Evolutionary conservation across 192 early-diverging fungal genomes (phyloP).

Genomic region (Phlyctochytrium planicorne): DNA sequence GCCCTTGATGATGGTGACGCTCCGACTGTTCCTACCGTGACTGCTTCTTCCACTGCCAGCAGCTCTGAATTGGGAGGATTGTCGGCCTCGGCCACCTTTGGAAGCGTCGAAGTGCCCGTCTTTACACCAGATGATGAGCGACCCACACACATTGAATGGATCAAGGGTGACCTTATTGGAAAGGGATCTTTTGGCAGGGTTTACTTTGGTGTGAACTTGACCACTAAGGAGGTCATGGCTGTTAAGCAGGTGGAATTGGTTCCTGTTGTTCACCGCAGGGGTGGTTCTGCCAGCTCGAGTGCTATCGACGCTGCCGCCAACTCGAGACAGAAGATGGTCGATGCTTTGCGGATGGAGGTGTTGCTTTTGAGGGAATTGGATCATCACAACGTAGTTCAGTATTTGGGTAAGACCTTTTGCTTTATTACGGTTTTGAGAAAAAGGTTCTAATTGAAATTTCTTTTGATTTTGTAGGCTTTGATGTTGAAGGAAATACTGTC

Average conservation of each 20-base stretch:
- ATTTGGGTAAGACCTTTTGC: conserved; percentile 62
- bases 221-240: conserved; percentile 79
- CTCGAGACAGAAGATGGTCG: conserved; percentile 62
- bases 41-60: not conserved
- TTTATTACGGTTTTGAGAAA: conserved; percentile 34
- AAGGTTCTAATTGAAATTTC: not conserved
- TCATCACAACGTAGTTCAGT: conserved; percentile 95
- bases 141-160: conserved; percentile 64
- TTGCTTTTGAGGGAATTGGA: conserved; percentile 84
- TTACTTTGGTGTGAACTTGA: conserved; percentile 85
- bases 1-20: not conserved
- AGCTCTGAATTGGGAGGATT: not conserved
- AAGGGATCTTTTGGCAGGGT: conserved; percentile 92
- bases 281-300: not conserved
- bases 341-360: conserved; percentile 89
- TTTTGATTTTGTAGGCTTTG: conserved; percentile 57
- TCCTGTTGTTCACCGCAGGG: conserved; percentile 4
- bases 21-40: not conserved
- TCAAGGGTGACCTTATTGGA: conserved; percentile 90
- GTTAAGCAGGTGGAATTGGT: conserved; percentile 52
- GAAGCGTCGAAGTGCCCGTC: not conserved
- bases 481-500: conserved; percentile 70
- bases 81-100: not conserved
- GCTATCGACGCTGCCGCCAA: conserved; percentile 1
- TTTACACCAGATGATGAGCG: conserved; percentile 9